Base-by-base conservation (phyloP, 208 protist genomes). In the Blechomonas ayalai region DNA sequence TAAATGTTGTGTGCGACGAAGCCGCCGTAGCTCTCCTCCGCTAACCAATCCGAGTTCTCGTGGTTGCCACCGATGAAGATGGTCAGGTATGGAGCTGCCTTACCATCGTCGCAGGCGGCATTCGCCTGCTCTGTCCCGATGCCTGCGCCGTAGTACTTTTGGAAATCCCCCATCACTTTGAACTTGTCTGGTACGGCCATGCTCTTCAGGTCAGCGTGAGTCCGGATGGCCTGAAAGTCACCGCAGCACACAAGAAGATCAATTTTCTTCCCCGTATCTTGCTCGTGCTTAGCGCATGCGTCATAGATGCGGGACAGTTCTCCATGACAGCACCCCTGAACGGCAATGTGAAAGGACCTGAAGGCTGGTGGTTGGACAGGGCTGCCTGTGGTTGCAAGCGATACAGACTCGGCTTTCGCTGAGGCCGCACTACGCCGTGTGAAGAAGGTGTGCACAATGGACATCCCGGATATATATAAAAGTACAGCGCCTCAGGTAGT, bases 61-160 rank as follows among this genome's bases (percentile, higher is more conserved):
- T 99, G 98, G 68, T 99, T 99, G 34, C 98, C 98, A 16, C 97
- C 98, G 37, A 99, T 81, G 60, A 99, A 98, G 10, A 99, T 60
- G 15, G 98, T 99, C 8, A 98, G 71, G 13, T 98, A 90, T 8
- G 97, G 97, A n/a, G 97, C 97, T 35, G 5, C 16, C 27, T n/a
- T 9, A 7, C 15, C 58, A 51, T 16, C 19, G 25, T 35, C 32
- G 13, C n/a, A 28, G 4, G 9, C 0, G 39, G 4, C 20, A 12
- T 24, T 35, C 25, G 33, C 46, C 31, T 18, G 9, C 22, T 32
- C 2, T 48, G 40, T 15, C 3, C 39, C 27, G 37, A 64, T 61
- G 33, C 88, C 59, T 18, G 80, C 73, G 8, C 64, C 59, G 58
- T 95, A 98, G 70, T 99, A 99, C 37, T 96, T 78, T 53, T 93